A percentile compares a stretch with the other conserved stretches of the same genome.
Evolutionary conservation across 306 rosid species (phyloP).

Genomic region (Vigna angularis): DNA sequence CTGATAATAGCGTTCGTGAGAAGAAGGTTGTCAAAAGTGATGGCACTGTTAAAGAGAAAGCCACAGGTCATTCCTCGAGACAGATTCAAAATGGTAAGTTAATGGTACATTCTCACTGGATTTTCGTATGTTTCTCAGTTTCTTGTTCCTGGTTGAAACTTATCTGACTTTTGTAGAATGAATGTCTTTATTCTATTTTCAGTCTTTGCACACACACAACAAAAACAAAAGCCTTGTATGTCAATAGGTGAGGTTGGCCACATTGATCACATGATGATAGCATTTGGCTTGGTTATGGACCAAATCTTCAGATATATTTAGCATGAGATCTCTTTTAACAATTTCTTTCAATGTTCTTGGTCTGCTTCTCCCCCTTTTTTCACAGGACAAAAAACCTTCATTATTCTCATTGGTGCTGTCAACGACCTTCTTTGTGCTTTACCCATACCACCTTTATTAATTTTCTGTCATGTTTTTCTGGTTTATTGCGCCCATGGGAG

Average conservation of each 20-base stretch:
- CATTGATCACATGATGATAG: background rate
- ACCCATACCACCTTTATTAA: background rate
- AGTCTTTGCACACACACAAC: background rate
- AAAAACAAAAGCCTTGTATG: background rate
- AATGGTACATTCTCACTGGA: slow-evolving; percentile 8
- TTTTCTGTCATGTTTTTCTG: background rate
- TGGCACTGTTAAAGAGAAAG: slow-evolving; percentile 46
- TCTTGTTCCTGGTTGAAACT: slow-evolving; percentile 25
- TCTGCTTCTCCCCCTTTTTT: background rate
- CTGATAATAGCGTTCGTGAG: slow-evolving; percentile 37
- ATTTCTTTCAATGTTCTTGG: background rate
- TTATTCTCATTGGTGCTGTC: background rate
- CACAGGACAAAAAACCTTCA: background rate
- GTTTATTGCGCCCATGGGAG: background rate
- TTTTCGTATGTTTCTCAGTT: slow-evolving; percentile 16
- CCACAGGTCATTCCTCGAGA: slow-evolving; percentile 44
- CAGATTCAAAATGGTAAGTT: slow-evolving; percentile 52
- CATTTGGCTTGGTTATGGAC: background rate
- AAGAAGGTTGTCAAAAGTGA: slow-evolving; percentile 50
- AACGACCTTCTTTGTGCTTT: background rate
- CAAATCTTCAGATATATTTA: slow-evolving; percentile 1
- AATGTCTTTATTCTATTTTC: slow-evolving; percentile 29
- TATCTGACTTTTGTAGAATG: slow-evolving; percentile 15
- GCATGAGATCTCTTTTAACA: background rate
- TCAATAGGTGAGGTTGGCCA: background rate